These are phyloP conservation scores for Osmanthus fragrans DNA, from an alignment of 257 asterid genomes.

Conservation along the genomic window DNA sequence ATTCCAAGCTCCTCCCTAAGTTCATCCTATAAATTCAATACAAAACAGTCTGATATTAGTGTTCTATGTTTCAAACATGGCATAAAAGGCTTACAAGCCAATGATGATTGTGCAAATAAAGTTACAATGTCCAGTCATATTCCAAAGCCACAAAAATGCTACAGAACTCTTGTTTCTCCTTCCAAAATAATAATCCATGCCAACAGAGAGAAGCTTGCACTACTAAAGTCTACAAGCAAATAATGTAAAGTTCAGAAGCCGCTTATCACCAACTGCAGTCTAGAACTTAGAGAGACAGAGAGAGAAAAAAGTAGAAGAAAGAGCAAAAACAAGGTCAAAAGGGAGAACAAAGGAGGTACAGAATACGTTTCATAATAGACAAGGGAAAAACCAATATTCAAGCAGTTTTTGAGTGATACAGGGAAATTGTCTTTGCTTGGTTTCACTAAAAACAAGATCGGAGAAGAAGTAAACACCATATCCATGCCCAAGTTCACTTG, in stretches of 20 bases:
- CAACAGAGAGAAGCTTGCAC: neutral
- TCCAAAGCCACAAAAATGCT: neutral
- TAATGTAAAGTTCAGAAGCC: neutral
- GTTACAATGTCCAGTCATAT: neutral
- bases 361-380: neutral
- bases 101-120: neutral
- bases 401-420: neutral
- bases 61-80: neutral
- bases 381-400: neutral
- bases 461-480: neutral
- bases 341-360: neutral
- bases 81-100: neutral
- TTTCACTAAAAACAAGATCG: neutral
- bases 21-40: constrained; percentile 49
- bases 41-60: neutral
- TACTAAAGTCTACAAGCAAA: neutral
- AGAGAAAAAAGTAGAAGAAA: too few species aligned
- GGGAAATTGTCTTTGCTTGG: too few species aligned
- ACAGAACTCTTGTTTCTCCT: neutral
- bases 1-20: constrained; percentile 82
- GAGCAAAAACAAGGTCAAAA: neutral
- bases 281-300: neutral
- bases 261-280: neutral
- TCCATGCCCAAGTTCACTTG: neutral
- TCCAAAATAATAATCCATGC: neutral